Evolutionary conservation across 176 grass and related monocot genomes (phyloP).

Genomic region (Avena eriantha): DNA sequence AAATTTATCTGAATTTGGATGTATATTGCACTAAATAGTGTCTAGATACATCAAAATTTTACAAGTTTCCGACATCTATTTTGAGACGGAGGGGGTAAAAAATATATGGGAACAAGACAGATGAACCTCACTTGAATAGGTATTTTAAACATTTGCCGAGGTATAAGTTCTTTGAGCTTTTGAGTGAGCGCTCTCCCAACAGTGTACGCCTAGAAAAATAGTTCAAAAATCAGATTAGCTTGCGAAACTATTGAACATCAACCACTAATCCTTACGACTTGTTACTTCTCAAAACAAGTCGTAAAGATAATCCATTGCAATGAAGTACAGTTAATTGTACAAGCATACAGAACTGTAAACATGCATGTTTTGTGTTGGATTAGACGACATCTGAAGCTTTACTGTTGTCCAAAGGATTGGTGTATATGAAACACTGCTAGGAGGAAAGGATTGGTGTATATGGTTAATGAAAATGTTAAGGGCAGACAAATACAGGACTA

Average conservation of each 20-base stretch:
- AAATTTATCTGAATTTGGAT: no score
- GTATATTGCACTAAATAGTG: no score
- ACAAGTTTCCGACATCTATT: no score
- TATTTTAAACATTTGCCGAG: conserved; percentile 96
- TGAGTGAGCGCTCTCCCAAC: conserved; percentile 89
- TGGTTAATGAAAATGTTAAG: conserved; percentile 15
- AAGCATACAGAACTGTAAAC: not conserved
- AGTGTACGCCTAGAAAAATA: conserved; percentile 77
- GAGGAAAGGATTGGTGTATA: not conserved
- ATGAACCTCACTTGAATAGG: conserved; percentile 84
- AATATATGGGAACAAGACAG: conserved; percentile 36
- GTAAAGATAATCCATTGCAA: conserved; percentile 1
- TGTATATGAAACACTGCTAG: not conserved
- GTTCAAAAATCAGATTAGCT: conserved; percentile 20
- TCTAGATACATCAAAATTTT: no score
- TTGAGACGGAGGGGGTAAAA: no score
- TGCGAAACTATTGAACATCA: conserved; percentile 23
- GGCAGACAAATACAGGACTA: not conserved
- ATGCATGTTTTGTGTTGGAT: conserved; percentile 3
- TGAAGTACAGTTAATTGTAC: conserved; percentile 3
- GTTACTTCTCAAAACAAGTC: conserved; percentile 13
- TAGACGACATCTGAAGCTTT: not conserved
- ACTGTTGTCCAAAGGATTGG: conserved; percentile 8
- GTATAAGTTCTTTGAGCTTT: conserved; percentile 98
- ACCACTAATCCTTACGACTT: not conserved